Conservation (phyloP, 2,329 filamentous ascomycete species). For the Drechslera avenae region DNA sequence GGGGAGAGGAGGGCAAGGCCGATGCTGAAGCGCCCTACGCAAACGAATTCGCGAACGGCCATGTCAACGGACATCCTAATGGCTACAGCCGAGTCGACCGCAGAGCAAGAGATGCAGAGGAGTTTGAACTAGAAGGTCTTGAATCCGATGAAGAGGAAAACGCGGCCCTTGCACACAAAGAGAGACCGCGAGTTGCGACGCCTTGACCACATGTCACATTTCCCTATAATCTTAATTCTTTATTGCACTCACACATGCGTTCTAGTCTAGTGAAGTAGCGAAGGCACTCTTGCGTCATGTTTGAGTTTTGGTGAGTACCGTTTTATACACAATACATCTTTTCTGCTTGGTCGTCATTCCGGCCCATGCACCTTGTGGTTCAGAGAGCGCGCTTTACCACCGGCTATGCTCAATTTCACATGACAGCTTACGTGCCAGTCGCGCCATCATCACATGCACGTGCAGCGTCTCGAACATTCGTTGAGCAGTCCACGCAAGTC, state of each 20-base stretch:
- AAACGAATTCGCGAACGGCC: constrained; percentile 30
- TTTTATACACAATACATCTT: not conserved
- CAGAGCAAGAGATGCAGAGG: constrained; percentile 78
- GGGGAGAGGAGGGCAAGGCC: constrained; percentile 48
- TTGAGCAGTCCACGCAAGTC: constrained; percentile 13
- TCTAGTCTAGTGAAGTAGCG: not conserved
- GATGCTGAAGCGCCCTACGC: constrained; percentile 43
- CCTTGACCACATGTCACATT: constrained; percentile 11
- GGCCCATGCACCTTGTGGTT: not conserved
- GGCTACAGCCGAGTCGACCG: constrained; percentile 58
- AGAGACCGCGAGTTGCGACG: constrained; percentile 23
- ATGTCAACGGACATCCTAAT: constrained; percentile 31
- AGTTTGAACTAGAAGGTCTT: constrained; percentile 90
- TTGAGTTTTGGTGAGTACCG: not conserved
- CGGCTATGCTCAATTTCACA: not conserved
- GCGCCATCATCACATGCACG: constrained; percentile 6
- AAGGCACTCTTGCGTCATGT: not conserved
- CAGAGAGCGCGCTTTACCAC: not conserved
- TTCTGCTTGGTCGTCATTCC: not conserved
- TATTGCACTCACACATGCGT: not conserved
- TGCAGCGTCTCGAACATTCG: constrained; percentile 15
- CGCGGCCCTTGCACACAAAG: constrained; percentile 26
- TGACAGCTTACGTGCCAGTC: not conserved
- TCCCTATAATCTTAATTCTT: not conserved
- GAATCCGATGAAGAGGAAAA: constrained; percentile 84